Evolutionary conservation across 2,329 filamentous ascomycete species (phyloP), one percentile per base, ranked within the genome.

Genomic region (Colletotrichum musae): DNA sequence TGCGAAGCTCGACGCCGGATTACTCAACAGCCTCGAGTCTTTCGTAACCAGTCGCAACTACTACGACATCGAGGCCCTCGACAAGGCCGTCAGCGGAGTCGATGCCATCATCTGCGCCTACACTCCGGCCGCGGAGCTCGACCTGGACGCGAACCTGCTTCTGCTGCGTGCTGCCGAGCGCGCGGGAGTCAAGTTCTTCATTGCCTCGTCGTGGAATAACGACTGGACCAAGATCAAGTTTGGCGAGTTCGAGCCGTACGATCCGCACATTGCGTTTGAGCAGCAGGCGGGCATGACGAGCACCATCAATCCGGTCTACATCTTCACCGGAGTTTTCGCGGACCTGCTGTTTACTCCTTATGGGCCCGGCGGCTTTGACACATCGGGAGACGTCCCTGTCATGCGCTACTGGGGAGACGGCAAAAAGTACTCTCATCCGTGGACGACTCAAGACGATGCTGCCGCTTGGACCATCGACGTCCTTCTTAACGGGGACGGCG

Each of bases 61-160:
- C 60, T 72, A 79, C 43, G 80, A 82, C 36, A 71, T 78, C 6
- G 6, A 73, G 0, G 78, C 80, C 1, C 59, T 81, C 1, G 76
- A 80, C 2, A 62, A 71, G 4, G 80, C 79, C 6, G 75, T 75
- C 15, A 28, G 62, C 0, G 79, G 78, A 6, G 80, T 80, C 12
- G 78, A 81, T 57, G 78, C 79, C 6, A 71, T 81, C n/a, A 75
- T 82, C 24, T 75, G 73, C 58, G 75, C 77, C 6, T 80, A 80
- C 57, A 67, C 64, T 16, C 66, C 64, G 3, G 51, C 48, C 7
- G 75, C 78, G 2, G 51, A 63, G 10, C 24, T 74, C 6, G 48
- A 71, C 10, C 68, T 82, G 13, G 80, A 81, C 15, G 78, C 74
- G 3, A 75, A 81, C 26, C 73, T 82, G 2, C 64, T 79, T 13